These are phyloP conservation scores for Saccharomycopsis fodiens DNA, from an alignment of 805 yeast genomes.

Conservation along the genomic window DNA sequence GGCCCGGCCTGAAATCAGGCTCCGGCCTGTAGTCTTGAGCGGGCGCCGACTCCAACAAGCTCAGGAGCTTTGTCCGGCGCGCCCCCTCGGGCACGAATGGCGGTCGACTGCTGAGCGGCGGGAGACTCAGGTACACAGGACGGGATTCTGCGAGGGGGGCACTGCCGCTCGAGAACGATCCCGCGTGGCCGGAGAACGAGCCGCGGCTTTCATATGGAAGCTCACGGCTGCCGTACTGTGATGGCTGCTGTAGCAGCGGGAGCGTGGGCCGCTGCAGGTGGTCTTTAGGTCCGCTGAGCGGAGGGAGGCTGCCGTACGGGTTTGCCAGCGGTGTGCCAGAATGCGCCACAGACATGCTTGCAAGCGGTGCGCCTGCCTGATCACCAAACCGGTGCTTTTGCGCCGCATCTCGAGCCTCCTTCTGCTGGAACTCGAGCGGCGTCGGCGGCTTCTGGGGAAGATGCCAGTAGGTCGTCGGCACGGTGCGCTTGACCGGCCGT, in stretches of 20 bases:
- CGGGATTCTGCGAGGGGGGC: background rate
- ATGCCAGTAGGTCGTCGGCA: no score
- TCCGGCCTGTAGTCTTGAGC: background rate
- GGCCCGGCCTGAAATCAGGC: background rate
- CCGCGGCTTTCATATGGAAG: background rate
- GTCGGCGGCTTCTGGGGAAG: no score
- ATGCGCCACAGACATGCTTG: no score
- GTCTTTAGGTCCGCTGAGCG: background rate
- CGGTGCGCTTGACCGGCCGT: no score
- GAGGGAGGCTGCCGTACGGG: background rate
- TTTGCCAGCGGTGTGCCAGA: background rate
- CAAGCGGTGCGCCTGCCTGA: no score
- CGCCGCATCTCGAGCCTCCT: no score
- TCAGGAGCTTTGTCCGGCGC: no score
- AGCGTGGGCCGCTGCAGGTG: background rate
- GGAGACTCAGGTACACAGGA: background rate
- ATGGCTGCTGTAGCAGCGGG: background rate
- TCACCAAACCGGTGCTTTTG: no score
- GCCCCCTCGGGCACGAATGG: background rate
- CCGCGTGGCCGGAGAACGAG: slow-evolving; percentile 6
- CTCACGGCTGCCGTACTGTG: background rate
- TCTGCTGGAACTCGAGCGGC: no score
- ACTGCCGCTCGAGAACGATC: no score
- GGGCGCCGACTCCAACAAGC: background rate
- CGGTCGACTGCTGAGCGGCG: background rate